Conservation (phyloP, 768 basidiomycete species). For the Bullera alba region DNA sequence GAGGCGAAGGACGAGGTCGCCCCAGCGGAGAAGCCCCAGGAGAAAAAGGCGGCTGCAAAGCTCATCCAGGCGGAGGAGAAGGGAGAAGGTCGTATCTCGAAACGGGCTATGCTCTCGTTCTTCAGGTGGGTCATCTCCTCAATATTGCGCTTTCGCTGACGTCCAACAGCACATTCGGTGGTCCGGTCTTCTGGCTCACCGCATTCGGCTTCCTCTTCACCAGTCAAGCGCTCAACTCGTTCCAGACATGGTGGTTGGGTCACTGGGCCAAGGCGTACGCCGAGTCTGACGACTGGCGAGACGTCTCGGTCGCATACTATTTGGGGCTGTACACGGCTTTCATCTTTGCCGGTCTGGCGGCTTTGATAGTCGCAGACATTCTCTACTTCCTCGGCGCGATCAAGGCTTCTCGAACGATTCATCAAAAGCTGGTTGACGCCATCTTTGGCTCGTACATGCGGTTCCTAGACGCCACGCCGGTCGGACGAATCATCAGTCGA, state of each 20-base stretch:
- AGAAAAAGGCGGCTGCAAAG: constrained; percentile 29
- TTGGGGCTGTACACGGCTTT: constrained; percentile 41
- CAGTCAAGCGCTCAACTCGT: constrained; percentile 33
- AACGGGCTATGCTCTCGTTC: constrained; percentile 33
- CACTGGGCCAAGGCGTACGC: constrained; percentile 42
- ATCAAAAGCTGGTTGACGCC: constrained; percentile 29
- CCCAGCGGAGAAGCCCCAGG: constrained; percentile 22
- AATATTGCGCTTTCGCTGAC: neutral
- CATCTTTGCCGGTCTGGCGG: constrained; percentile 27
- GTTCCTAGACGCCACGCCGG: constrained; percentile 37
- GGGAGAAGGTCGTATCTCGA: constrained; percentile 41
- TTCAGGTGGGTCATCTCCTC: constrained; percentile 37
- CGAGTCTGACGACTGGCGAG: constrained; percentile 17
- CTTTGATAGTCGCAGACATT: constrained; percentile 10
- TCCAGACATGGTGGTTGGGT: constrained; percentile 42
- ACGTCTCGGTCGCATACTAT: constrained; percentile 39
- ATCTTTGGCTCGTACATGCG: constrained; percentile 38
- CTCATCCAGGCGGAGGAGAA: constrained; percentile 44
- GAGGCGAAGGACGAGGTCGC: constrained; percentile 15
- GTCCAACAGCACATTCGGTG: constrained; percentile 34
- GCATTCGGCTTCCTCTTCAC: constrained; percentile 34
- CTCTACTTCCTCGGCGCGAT: constrained; percentile 39
- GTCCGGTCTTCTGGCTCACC: constrained; percentile 44
- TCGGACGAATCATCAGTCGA: constrained; percentile 38
- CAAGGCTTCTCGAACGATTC: constrained; percentile 36